phyloP scores from a whole-genome alignment of 495 filamentous ascomycete species.

The Geopyxis carbonaria region DNA sequence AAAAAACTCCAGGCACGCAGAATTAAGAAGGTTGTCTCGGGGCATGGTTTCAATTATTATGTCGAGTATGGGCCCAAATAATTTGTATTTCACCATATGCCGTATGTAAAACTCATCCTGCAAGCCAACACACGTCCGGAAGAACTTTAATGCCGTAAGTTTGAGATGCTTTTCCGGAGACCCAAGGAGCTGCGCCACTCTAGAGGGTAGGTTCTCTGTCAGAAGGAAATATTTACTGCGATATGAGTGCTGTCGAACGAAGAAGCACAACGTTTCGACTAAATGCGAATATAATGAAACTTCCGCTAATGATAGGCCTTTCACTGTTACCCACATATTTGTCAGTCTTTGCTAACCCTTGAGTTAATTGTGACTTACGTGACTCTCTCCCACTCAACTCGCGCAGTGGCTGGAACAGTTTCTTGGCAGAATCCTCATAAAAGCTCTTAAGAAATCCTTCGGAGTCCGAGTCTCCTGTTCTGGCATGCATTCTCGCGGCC shows the following conservation, averaged over 20 bases:
- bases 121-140: slow-evolving; percentile 69
- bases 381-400: slow-evolving; percentile 51
- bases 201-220: slow-evolving; percentile 55
- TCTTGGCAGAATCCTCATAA: slow-evolving; percentile 75
- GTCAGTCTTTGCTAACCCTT: slow-evolving; percentile 5
- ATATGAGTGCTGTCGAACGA: slow-evolving; percentile 73
- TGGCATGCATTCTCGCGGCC: slow-evolving; percentile 40
- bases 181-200: slow-evolving; percentile 65
- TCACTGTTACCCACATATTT: slow-evolving; percentile 30
- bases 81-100: slow-evolving; percentile 65
- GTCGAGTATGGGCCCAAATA: slow-evolving; percentile 76
- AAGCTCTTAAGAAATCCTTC: slow-evolving; percentile 71
- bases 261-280: slow-evolving; percentile 89
- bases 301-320: slow-evolving; percentile 53
- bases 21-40: slow-evolving; percentile 88
- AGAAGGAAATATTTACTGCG: slow-evolving; percentile 80
- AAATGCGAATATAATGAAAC: slow-evolving; percentile 78
- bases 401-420: slow-evolving; percentile 73
- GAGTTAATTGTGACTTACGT: slow-evolving; percentile 30
- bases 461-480: slow-evolving; percentile 48
- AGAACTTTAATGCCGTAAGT: slow-evolving; percentile 84
- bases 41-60: slow-evolving; percentile 83
- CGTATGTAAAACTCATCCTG: slow-evolving; percentile 87
- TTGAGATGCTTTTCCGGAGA: slow-evolving; percentile 88
- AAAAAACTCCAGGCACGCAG: slow-evolving; percentile 90